Conservation (phyloP, 2,329 filamentous ascomycete genomes). For the Neopestalotiopsis rosae region DNA sequence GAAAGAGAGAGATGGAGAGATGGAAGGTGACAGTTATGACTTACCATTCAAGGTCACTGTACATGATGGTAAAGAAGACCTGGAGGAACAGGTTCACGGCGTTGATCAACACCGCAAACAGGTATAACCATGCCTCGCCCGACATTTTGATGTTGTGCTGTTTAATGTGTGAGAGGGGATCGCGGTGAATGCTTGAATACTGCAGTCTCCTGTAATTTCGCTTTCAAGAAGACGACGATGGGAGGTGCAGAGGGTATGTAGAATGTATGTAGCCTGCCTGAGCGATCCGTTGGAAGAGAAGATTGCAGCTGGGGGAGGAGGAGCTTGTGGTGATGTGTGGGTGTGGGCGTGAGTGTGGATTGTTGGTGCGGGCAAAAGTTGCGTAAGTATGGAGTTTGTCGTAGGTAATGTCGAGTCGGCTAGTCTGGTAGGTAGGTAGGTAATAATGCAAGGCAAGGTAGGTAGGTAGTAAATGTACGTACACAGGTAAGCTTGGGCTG, state of each 20-base stretch:
- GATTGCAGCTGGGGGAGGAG: neutral
- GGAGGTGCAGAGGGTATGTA: neutral
- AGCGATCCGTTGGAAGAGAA: neutral
- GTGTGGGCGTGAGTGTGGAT: neutral
- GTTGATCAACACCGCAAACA: slow-evolving; percentile 98
- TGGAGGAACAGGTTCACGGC: slow-evolving; percentile 99
- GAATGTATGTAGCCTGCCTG: neutral
- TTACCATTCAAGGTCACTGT: slow-evolving; percentile 98
- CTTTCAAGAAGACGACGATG: neutral
- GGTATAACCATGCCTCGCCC: slow-evolving; percentile 97
- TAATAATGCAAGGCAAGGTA: neutral
- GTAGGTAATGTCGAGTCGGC: neutral
- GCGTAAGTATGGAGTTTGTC: neutral
- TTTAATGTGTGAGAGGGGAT: slow-evolving; percentile 6
- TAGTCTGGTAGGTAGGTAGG: neutral
- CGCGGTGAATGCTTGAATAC: neutral
- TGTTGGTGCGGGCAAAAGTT: slow-evolving; percentile 4
- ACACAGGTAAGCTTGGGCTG: neutral
- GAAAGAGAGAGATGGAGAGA: neutral
- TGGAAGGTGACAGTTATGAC: slow-evolving; percentile 39
- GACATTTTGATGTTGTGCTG: slow-evolving; percentile 68
- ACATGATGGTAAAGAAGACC: slow-evolving; percentile 99
- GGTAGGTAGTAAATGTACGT: neutral
- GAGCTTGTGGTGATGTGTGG: neutral
- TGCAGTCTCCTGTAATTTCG: neutral